Evolutionary conservation across 768 basidiomycete species (phyloP), one percentile per base, ranked within the genome.

Genomic region (Phaffia australis): DNA sequence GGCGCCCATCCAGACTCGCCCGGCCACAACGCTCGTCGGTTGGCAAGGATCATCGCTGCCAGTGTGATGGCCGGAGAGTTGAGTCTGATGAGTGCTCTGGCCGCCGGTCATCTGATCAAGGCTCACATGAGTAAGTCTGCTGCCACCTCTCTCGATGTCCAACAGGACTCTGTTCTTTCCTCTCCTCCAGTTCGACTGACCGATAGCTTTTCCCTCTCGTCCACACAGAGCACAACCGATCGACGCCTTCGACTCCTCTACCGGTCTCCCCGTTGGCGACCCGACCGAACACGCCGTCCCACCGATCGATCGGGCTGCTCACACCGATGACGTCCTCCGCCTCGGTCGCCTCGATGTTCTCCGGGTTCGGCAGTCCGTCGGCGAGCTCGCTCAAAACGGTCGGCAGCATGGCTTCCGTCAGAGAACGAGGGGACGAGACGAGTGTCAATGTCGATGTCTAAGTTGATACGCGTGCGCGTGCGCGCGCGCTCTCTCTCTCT

Each of bases 21-120:
- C 0, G 95, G 95, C 0, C 81, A 84, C 73, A 95, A 98, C 75
- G 87, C 95, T 0, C 88, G 88, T 70, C 82, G 81, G 56, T 84
- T 99, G 61, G 95, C 95, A 1, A 83, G 90, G 46, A 82, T 98
- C 73, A 88, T 99, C 71, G 87, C 86, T 48, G 84, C 91, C 0
- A 82, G 89, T 0, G 95, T 99, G 72, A 95, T 98, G 91, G 94
- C 95, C 1, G 95, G 95, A 47, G 95, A 99, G 77, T 80, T 98
- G 42, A 89, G 87, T 21, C 81, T 99, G 69, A 81, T 99, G 75
- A 86, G 85, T 70, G 93, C 95, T 1, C 83, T 99, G 49, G 93
- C 93, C 0, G 92, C 91, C 2, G 94, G 94, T 0, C 92, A 95
- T 74, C 82, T 98, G 69, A 91, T 98, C 73, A 83, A 87, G 50